Evolutionary conservation across 306 rosid genomes (phyloP), one percentile per base, ranked within the genome.

Genomic region (Quercus parvula): DNA sequence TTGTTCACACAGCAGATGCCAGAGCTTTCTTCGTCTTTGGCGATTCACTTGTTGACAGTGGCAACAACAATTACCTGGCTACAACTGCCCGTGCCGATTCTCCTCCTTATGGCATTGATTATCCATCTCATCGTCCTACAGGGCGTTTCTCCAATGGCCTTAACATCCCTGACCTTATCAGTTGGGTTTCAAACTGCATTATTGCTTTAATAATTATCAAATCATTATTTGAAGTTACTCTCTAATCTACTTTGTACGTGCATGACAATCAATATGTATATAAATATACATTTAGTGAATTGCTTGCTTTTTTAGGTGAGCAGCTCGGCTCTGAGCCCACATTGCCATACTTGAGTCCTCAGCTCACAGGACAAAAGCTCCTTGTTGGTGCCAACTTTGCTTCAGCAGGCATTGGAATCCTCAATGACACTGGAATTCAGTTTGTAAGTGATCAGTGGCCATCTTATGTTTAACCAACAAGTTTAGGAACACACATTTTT

Each of bases 381-480:
- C 87, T 90, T 10, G 57, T 56, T 22, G 95, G 97, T 28, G 97
- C 97, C 64, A 92, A 92, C 80, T 92, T 92, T 76, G 97, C 97
- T 72, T 90, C 94, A 0, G 94, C 92, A 27, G 94, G 97, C 70
- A 87, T 92, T 17, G 97, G 97, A 75, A 90, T 92, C 44, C 95
- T 90, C 28, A 92, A 92, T 67, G 97, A 90, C 87, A 90, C 97
- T 24, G 97, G 97, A 14, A 3, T 77, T 80, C 97, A 92, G 68
- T 92, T 92, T 87, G 97, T 90, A 80, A 80, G 97, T 85, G 11
- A 7, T 22, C 54, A 56, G 9, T 38, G 25, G 5, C 35, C 33
- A 41, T 33, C 11, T 30, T 4, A 41, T 8, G 46, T 41, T 41
- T 41, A 41, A 41, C 46, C 12, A 8, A 41, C 46, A 41, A 41